A percentile compares a stretch with the other conserved stretches of the same genome.
These are phyloP conservation scores for Arthrobotrys entomopaga DNA, from an alignment of 2,329 filamentous ascomycete genomes.

Conservation along the genomic window DNA sequence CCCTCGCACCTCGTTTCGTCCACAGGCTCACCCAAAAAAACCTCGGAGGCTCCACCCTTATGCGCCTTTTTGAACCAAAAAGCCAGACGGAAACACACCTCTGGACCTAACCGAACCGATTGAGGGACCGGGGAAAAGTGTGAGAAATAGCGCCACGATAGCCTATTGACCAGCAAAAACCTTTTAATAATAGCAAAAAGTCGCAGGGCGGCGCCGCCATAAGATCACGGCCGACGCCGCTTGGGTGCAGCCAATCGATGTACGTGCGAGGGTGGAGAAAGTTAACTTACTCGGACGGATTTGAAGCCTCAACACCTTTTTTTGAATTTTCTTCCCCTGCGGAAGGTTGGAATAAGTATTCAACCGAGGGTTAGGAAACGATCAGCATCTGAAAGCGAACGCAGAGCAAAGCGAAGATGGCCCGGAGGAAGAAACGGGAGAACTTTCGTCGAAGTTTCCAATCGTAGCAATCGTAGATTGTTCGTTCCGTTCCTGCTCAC, in stretches of 20 bases:
- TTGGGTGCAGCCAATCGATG: slow-evolving; percentile 40
- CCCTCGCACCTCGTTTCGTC: slow-evolving; percentile 47
- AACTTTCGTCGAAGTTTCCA: slow-evolving; percentile 37
- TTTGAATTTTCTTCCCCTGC: slow-evolving; percentile 5
- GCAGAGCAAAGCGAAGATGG: not conserved
- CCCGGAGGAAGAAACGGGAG: slow-evolving; percentile 29
- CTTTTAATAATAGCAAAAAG: slow-evolving; percentile 39
- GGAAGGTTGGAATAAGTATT: slow-evolving; percentile 32
- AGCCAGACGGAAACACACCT: slow-evolving; percentile 46
- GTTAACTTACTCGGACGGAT: slow-evolving; percentile 35
- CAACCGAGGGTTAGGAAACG: slow-evolving; percentile 38
- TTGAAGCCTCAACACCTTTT: slow-evolving; percentile 51
- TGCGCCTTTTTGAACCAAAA: slow-evolving; percentile 51
- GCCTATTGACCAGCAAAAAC: slow-evolving; percentile 25
- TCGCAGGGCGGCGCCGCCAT: slow-evolving; percentile 39
- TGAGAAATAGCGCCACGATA: slow-evolving; percentile 54
- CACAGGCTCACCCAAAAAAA: slow-evolving; percentile 43
- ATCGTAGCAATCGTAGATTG: too few relatives aligned
- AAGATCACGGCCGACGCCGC: slow-evolving; percentile 41
- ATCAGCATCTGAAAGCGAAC: slow-evolving; percentile 38
- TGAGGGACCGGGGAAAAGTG: slow-evolving; percentile 45
- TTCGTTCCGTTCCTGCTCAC: slow-evolving; percentile 26
- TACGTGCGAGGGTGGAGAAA: slow-evolving; percentile 26
- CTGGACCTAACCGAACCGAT: slow-evolving; percentile 54
- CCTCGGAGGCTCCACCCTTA: slow-evolving; percentile 54